Base-by-base conservation (phyloP, 768 basidiomycete species). In the Roridomyces roridus region DNA sequence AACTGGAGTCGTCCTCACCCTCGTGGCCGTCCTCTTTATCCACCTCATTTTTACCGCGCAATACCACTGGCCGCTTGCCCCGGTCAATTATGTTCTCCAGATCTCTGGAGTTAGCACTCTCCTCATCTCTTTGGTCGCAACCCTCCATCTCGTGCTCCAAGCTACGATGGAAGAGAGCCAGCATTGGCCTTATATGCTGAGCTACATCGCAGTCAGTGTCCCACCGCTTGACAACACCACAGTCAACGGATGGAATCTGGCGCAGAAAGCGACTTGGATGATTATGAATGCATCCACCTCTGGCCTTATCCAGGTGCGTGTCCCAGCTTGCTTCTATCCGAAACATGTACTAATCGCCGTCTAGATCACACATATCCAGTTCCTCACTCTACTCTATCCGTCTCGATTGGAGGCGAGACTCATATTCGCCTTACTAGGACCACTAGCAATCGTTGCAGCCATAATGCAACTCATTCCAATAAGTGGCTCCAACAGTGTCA, bases 291-390 rank as follows among this genome's bases (percentile, higher is more conserved):
- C 93, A 0, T 81, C 92, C 0, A 90, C 89, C 2, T 89, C 89
- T 1, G 89, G 85, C 10, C 74, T 96, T 43, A 91, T 94, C 17
- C 94, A 97, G 82, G 96, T 92, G 56, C 53, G 84, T 75, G 29
- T 8, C 3, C 10, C 31, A 11, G 10, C 29, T 41, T 47, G 39
- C 35, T 11, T 25, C 15, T 12, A 24, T 39, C 5, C 5, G 18
- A 8, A 26, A 25, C 23, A 25, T 6, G 26, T 14, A 24, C 51
- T 52, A 9, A 59, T 55, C n/a, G 9, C 8, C 21, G 44, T 17
- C 1, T 67, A 98, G 94, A 90, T 94, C 46, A 96, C 97, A 0
- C 96, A 98, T 69, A 97, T 99, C 46, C 97, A 98, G 71, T 98
- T 98, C 72, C 80, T 99, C 50, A 96, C 97, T 7, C 81, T 98